Evolutionary conservation across 1,284 basidiomycete genomes (phyloP), one percentile per base, ranked within the genome.

Genomic region (Fomes fomentarius): DNA sequence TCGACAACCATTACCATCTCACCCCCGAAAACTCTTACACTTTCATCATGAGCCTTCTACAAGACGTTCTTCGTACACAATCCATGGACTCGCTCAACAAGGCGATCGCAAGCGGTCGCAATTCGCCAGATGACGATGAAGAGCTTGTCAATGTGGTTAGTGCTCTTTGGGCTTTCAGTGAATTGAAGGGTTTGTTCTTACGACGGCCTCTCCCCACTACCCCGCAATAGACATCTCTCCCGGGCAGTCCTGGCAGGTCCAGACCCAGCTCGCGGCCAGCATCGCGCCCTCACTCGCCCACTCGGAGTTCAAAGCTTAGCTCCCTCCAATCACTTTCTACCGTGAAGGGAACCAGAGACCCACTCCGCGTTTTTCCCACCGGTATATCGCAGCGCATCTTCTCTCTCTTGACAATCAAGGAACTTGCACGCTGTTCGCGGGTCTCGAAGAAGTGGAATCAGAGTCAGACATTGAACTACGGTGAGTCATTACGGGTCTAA

Each of bases 401-500:
- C n/a, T n/a, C n/a, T n/a, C n/a, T n/a, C n/a, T n/a, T n/a, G n/a
- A n/a, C n/a, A n/a, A n/a, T n/a, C n/a, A n/a, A n/a, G n/a, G n/a
- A n/a, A n/a, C n/a, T n/a, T n/a, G n/a, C n/a, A n/a, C n/a, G n/a
- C n/a, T n/a, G n/a, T n/a, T n/a, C n/a, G n/a, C n/a, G n/a, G n/a
- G n/a, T n/a, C n/a, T n/a, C n/a, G n/a, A n/a, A n/a, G n/a, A n/a
- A n/a, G n/a, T n/a, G n/a, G n/a, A n/a, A n/a, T n/a, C n/a, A n/a
- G n/a, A n/a, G n/a, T n/a, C n/a, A n/a, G n/a, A n/a, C n/a, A n/a
- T n/a, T n/a, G n/a, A n/a, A n/a, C n/a, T n/a, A n/a, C n/a, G n/a
- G n/a, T n/a, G n/a, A n/a, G n/a, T n/a, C 88, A 96, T 70, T 94
- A 96, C 69, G 86, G 93, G n/a, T n/a, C n/a, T 93, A 60, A 53